A percentile compares a stretch with the other conserved stretches of the same genome.
phyloP scores from a whole-genome alignment of 352 stramenopile species.

The Phytopythium mirpurense region DNA sequence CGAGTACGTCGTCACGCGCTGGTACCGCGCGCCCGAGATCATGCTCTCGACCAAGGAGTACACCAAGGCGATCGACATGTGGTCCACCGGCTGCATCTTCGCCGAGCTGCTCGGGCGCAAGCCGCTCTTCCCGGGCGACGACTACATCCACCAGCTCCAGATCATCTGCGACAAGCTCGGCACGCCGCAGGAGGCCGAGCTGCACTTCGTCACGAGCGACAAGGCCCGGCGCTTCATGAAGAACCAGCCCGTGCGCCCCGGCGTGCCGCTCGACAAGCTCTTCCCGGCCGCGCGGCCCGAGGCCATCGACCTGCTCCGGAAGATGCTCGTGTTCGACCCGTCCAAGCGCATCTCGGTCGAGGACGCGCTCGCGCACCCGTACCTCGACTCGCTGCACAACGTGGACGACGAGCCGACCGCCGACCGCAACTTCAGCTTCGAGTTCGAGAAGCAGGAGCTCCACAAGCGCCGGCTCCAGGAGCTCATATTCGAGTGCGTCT shows the following conservation, averaged over 20 bases:
- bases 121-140: conserved; percentile 92
- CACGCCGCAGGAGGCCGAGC: conserved; percentile 78
- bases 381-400: conserved; percentile 90
- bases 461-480: conserved; percentile 79
- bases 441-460: conserved; percentile 86
- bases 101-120: conserved; percentile 89
- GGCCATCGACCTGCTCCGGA: conserved; percentile 78
- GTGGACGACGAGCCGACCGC: conserved; percentile 88
- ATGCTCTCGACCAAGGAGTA: conserved; percentile 97
- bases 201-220: conserved; percentile 91
- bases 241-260: conserved; percentile 67
- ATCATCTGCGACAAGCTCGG: conserved; percentile 93
- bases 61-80: conserved; percentile 96
- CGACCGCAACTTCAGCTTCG: conserved; percentile 76
- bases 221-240: conserved; percentile 85
- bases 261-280: conserved; percentile 63
- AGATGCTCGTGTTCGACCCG: conserved; percentile 87
- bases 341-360: conserved; percentile 90
- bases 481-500: conserved; percentile 81
- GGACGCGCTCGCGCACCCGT: conserved; percentile 89
- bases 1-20: conserved; percentile 92
- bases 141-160: conserved; percentile 99
- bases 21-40: conserved; percentile 93
- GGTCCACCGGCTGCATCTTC: conserved; percentile 93
- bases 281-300: conserved; percentile 65